Conservation (phyloP, 306 rosid genomes). For the Delonix regia region DNA sequence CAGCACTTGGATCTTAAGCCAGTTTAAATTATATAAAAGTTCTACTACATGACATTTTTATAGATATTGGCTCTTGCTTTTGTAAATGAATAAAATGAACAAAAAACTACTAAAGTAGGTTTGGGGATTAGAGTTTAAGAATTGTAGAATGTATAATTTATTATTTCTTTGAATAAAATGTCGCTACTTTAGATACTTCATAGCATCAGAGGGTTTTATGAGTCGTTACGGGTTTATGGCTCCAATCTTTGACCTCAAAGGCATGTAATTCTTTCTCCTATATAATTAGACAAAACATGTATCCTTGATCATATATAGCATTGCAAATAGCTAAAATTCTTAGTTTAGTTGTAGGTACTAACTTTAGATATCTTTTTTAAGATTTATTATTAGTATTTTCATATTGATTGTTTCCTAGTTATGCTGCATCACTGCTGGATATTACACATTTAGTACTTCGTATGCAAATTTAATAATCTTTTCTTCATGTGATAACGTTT, state of each 20-base stretch:
- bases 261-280: neutral
- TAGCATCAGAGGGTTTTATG: neutral
- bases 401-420: neutral
- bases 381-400: neutral
- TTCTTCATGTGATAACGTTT: conserved; percentile 13
- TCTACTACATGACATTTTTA: too few relatives aligned
- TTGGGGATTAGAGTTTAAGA: too few relatives aligned
- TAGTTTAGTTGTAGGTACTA: neutral
- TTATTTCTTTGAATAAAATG: neutral
- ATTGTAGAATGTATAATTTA: too few relatives aligned
- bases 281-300: neutral
- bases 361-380: neutral
- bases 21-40: too few relatives aligned
- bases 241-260: neutral
- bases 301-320: neutral
- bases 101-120: too few relatives aligned
- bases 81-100: too few relatives aligned
- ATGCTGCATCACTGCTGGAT: neutral
- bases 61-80: too few relatives aligned
- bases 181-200: neutral
- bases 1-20: too few relatives aligned
- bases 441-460: conserved; percentile 8
- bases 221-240: neutral
- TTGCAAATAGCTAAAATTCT: neutral
- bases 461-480: conserved; percentile 12